phyloP scores from a whole-genome alignment of 75 land plant species.

The Azolla pinnata region DNA sequence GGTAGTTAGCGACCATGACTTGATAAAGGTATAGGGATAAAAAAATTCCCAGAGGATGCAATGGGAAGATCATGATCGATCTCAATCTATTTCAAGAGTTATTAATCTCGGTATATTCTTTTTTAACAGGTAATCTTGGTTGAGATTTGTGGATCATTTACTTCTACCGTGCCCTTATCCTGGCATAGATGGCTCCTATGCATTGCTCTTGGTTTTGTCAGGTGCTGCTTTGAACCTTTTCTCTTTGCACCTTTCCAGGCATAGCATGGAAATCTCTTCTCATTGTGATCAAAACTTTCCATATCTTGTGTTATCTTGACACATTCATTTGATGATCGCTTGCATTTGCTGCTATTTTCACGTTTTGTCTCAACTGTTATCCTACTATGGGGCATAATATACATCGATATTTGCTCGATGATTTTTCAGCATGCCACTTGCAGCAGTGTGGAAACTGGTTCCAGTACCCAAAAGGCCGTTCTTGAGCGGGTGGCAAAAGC shows the following conservation, averaged over 20 bases:
- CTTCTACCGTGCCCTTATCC: slow-evolving; percentile 15
- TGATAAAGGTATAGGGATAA: no score
- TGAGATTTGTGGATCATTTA: slow-evolving; percentile 24
- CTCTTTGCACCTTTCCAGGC: no score
- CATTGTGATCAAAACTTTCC: no score
- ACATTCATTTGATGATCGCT: no score
- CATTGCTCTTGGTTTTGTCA: slow-evolving; percentile 16
- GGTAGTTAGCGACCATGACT: no score
- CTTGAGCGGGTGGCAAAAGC: slow-evolving; percentile 7
- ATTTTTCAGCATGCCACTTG: slow-evolving; percentile 73
- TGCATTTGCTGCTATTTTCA: no score
- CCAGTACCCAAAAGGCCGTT: slow-evolving; percentile 70
- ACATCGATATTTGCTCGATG: not conserved
- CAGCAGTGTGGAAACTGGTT: slow-evolving; percentile 52
- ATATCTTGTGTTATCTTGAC: no score
- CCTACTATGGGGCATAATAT: no score
- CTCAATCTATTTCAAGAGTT: not conserved
- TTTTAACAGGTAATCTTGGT: slow-evolving; percentile 25
- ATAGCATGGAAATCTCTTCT: no score
- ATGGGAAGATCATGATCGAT: no score
- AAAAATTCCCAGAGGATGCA: no score
- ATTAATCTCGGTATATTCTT: not conserved
- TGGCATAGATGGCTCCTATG: slow-evolving; percentile 23
- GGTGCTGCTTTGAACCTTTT: slow-evolving; percentile 7
- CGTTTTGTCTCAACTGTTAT: no score